phyloP scores from a whole-genome alignment of 352 stramenopile species.

The Aphanomyces cochlioides region DNA sequence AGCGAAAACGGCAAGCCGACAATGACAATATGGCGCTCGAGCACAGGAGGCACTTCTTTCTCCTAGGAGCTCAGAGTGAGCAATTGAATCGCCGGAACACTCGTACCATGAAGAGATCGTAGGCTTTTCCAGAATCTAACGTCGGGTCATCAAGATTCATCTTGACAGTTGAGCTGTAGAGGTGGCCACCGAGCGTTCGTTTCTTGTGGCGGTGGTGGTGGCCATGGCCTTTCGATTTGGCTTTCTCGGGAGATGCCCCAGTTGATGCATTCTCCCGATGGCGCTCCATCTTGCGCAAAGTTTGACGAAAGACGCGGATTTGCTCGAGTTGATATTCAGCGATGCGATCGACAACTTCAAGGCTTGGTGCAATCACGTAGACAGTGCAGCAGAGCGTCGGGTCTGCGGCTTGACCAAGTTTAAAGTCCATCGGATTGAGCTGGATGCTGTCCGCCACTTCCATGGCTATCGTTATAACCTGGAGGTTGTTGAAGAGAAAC shows the following conservation, averaged over 20 bases:
- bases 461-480: constrained; percentile 62
- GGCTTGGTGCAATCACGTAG: constrained; percentile 60
- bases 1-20: constrained; percentile 22
- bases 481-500: constrained; percentile 72
- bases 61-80: not conserved
- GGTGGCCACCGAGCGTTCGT: constrained; percentile 46
- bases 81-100: not conserved
- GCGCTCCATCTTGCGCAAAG: constrained; percentile 54
- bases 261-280: constrained; percentile 35
- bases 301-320: constrained; percentile 74
- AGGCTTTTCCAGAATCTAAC: constrained; percentile 4
- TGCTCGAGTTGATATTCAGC: constrained; percentile 64
- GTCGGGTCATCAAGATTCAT: constrained; percentile 50
- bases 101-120: constrained; percentile 27
- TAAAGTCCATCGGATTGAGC: constrained; percentile 76
- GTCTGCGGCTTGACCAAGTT: constrained; percentile 63
- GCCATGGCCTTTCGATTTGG: constrained; percentile 31
- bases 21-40: constrained; percentile 20
- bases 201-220: constrained; percentile 61
- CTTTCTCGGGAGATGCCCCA: constrained; percentile 31
- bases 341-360: constrained; percentile 53
- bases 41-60: not conserved
- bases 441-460: constrained; percentile 55
- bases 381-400: constrained; percentile 78
- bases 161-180: constrained; percentile 36